Evolutionary conservation across 768 basidiomycete species (phyloP), one percentile per base, ranked within the genome.

Genomic region (Coprinopsis sp.): DNA sequence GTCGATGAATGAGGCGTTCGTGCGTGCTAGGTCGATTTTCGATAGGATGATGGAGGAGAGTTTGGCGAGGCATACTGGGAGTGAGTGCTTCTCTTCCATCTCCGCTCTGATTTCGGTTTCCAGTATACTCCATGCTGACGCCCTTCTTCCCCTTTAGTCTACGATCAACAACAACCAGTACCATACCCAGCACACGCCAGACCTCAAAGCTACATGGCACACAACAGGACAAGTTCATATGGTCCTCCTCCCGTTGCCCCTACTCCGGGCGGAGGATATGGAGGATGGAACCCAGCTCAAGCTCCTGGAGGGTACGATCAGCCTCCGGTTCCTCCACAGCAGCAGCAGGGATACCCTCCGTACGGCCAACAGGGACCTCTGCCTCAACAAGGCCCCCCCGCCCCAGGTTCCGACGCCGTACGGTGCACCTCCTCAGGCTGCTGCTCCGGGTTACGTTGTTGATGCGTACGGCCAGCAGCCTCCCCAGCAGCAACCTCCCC

Each of bases 1-100:
- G n/a, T 82, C 85, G 2, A 93, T 97, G 87, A 93, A 93, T 62
- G 90, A 94, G 64, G 91, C 82, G 13, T 96, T 98, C 57, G 77
- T 93, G 21, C 81, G 84, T 33, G 93, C 93, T 4, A 76, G 89
- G 40, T 80, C 82, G 14, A 89, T 93, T 46, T 98, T 94, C 56
- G 92, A 95, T 59, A 71, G 84, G 27, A 88, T 96, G 84, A n/a
- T n/a, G n/a, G n/a, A n/a, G n/a, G n/a, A n/a, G n/a, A n/a, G n/a
- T n/a, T n/a, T n/a, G n/a, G n/a, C n/a, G n/a, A n/a, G n/a, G n/a
- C n/a, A n/a, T n/a, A n/a, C n/a, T n/a, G n/a, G n/a, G n/a, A n/a
- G n/a, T n/a, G n/a, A n/a, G n/a, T n/a, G n/a, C n/a, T n/a, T n/a
- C n/a, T n/a, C n/a, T n/a, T n/a, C n/a, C n/a, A 90, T 93, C n/a